Evolutionary conservation across 768 basidiomycete genomes (phyloP).

Genomic region (Nidula microcarpa): DNA sequence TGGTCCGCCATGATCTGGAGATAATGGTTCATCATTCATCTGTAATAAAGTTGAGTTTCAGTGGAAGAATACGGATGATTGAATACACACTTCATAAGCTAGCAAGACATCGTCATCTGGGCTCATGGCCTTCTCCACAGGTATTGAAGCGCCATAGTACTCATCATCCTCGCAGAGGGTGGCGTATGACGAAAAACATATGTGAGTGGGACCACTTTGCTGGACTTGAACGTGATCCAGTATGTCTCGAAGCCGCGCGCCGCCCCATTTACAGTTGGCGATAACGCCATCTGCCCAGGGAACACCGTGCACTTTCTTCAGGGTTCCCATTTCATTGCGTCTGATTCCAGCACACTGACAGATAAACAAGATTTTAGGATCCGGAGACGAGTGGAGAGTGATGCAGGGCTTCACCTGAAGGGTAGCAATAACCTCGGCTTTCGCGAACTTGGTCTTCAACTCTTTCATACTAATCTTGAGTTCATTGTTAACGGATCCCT

Average conservation of each 20-base stretch:
- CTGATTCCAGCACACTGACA: conserved; percentile 71
- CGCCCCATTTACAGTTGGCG: conserved; percentile 66
- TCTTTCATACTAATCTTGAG: conserved; percentile 30
- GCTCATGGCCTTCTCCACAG: conserved; percentile 46
- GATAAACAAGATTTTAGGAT: not conserved
- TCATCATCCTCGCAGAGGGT: conserved; percentile 59
- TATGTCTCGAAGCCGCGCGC: conserved; percentile 54
- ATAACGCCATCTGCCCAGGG: conserved; percentile 69
- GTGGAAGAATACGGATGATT: not conserved
- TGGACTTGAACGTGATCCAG: conserved; percentile 41
- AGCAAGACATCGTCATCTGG: conserved; percentile 50
- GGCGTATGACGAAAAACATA: conserved; percentile 58
- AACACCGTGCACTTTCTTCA: conserved; percentile 56
- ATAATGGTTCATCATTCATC: conserved; percentile 65
- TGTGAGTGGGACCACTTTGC: conserved; percentile 35
- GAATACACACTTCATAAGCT: conserved; percentile 49
- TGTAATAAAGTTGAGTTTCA: conserved; percentile 14
- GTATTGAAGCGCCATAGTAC: conserved; percentile 64
- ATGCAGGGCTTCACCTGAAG: conserved; percentile 43
- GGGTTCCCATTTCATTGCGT: conserved; percentile 58
- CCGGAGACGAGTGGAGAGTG: not conserved
- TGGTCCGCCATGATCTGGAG: conserved; percentile 62
- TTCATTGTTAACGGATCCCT: conserved; percentile 27
- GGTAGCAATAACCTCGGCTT: conserved; percentile 43
- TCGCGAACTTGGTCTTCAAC: conserved; percentile 36